Base-by-base conservation (phyloP, 352 stramenopile genomes). In the Phytopythium vexans region DNA sequence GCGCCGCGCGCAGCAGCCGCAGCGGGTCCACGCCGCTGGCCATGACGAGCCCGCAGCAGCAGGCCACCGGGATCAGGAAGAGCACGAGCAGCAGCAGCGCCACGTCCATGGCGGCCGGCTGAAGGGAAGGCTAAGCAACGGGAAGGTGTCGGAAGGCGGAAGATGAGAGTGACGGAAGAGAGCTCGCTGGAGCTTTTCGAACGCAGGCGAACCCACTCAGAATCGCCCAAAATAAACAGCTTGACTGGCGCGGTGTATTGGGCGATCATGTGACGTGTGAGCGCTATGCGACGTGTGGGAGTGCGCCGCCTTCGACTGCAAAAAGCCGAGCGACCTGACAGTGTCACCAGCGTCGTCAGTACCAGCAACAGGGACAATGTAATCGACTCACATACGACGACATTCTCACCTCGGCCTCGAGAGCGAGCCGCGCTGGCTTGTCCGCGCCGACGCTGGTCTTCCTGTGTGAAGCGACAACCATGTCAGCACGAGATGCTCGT, bases 21-120 rank as follows among this genome's bases (percentile, higher is more conserved):
- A 77, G 49, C 33, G 82, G 82, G 48, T 86, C 66, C 14, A 92
- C 58, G 0, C 82, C 82, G 39, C 87, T 74, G 32, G 62, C 84
- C 15, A 82, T 41, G 9, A 92, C 58, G 43, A 67, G 37, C 6
- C 68, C 42, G 47, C 76, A 87, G 27, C 61, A 57, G 55, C 46
- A 87, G 47, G 21, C 33, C 32, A 89, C 21, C 21, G 21, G 21
- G 21, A 27, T 27, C 21, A 27, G 21, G 21, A 27, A 27, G 21
- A 27, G 21, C 21, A 27, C 21, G 21, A 27, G 27, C 41, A 81
- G 45, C n/a, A 87, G 16, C 31, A 85, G 40, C 32, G 65, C 36
- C 46, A 79, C 37, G 37, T 74, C 41, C 6, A 74, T 15, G 7
- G 74, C 21, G 21, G 21, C 21, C 21, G 21, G 21, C 21, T 27